Conservation (phyloP, 2,329 filamentous ascomycete species). For the Corinectria fuckeliana region DNA sequence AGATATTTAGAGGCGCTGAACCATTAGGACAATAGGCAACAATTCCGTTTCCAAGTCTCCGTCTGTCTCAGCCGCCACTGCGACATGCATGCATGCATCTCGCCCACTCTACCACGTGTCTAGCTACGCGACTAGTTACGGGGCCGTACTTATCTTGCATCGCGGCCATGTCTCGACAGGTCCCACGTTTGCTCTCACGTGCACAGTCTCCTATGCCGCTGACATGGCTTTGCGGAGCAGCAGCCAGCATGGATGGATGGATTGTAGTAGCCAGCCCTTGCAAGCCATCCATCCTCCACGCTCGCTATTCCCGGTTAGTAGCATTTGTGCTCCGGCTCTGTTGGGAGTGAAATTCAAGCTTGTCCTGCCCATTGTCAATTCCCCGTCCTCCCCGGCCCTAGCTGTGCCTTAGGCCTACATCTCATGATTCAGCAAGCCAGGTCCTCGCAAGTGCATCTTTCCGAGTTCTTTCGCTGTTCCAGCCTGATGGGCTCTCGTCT, state of each 20-base stretch:
- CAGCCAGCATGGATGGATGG: too few species aligned
- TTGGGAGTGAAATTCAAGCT: slow-evolving; percentile 7
- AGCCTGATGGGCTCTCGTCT: neutral
- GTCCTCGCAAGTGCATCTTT: neutral
- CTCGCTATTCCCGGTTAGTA: too few species aligned
- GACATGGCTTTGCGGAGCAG: neutral
- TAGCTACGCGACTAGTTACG: too few species aligned
- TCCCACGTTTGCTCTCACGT: neutral
- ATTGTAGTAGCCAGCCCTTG: neutral
- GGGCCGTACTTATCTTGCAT: too few species aligned
- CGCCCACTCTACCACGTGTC: slow-evolving; percentile 12
- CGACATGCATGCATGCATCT: slow-evolving; percentile 7
- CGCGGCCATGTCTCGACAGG: slow-evolving; percentile 4
- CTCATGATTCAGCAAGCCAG: neutral
- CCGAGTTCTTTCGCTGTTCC: neutral
- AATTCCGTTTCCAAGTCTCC: neutral
- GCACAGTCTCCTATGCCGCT: neutral
- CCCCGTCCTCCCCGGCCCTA: neutral
- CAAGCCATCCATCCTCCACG: neutral
- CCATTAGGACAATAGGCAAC: too few species aligned
- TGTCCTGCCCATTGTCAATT: neutral
- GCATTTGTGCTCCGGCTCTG: neutral
- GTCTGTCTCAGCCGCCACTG: slow-evolving; percentile 3
- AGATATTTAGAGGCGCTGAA: too few species aligned
- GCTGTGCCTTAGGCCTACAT: neutral